phyloP scores from a whole-genome alignment of 2,329 filamentous ascomycete genomes.

The Metarhizium robertsii region DNA sequence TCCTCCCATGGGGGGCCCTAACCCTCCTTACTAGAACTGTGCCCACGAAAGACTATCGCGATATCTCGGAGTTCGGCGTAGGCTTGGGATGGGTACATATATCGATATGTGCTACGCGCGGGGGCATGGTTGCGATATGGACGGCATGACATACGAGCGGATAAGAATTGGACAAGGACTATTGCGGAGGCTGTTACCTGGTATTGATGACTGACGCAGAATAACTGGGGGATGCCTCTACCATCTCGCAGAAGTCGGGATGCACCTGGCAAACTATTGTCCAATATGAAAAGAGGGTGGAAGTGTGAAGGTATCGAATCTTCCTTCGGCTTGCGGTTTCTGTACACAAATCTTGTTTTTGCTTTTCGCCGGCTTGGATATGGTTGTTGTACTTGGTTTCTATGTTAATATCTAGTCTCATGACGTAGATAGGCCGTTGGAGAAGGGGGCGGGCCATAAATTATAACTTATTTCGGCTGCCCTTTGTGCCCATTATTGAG shows the following conservation, averaged over 20 bases:
- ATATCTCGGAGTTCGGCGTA: neutral
- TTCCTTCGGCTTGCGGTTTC: neutral
- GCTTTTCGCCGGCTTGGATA: slow-evolving; percentile 1
- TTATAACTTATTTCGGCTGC: neutral
- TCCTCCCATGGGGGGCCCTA: slow-evolving; percentile 35
- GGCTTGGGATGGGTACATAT: neutral
- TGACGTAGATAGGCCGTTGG: neutral
- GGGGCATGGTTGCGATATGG: neutral
- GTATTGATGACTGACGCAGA: neutral
- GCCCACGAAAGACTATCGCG: neutral
- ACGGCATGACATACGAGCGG: neutral
- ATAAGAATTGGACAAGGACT: neutral
- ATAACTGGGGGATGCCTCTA: neutral
- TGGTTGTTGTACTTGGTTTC: neutral
- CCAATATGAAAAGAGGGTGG: neutral
- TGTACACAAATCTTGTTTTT: slow-evolving; percentile 5
- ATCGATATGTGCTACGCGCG: neutral
- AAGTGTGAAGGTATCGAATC: neutral
- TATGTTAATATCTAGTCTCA: neutral
- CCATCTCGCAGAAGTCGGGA: neutral
- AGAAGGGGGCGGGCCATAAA: neutral
- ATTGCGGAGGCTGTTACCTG: neutral
- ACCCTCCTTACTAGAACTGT: slow-evolving; percentile 38
- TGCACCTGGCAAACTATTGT: neutral
- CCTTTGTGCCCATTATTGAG: neutral